A percentile compares a stretch with the other conserved stretches of the same genome.
These are phyloP conservation scores for Suillus tomentosus DNA, from an alignment of 768 basidiomycete genomes.

Conservation along the genomic window DNA sequence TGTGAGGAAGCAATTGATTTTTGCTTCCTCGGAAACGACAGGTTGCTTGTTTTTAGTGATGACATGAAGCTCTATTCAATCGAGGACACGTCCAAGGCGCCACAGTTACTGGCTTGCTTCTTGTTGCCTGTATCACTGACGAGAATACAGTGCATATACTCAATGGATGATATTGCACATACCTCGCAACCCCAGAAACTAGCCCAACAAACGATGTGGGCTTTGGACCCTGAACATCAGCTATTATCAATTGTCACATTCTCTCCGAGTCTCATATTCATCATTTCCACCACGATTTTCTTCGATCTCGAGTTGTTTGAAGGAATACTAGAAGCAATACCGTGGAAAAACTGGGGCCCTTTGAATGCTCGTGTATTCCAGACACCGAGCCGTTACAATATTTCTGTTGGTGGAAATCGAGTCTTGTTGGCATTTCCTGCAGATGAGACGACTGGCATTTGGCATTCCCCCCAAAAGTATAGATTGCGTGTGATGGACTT, in stretches of 20 bases:
- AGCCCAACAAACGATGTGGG: background rate
- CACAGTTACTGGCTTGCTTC: background rate
- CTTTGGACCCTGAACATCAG: background rate
- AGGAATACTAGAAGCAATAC: background rate
- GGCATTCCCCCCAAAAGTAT: background rate
- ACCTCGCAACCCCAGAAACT: background rate
- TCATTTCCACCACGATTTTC: constrained; percentile 1
- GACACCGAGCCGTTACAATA: background rate
- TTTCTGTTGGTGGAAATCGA: background rate
- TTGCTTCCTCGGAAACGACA: constrained; percentile 1
- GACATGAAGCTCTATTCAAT: background rate
- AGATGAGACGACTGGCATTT: background rate
- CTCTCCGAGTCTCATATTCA: background rate
- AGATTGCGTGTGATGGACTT: background rate
- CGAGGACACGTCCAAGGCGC: background rate
- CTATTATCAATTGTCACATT: background rate
- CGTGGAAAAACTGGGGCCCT: constrained; percentile 1
- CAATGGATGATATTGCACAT: background rate
- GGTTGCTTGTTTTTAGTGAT: background rate
- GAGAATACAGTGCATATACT: background rate
- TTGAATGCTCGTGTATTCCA: constrained; percentile 1
- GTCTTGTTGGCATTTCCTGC: background rate
- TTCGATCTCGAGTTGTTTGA: background rate
- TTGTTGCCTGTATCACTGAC: background rate
- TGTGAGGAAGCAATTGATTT: background rate